phyloP scores from a whole-genome alignment of 2,329 filamentous ascomycete genomes.

The Calonectria pauciramosa region DNA sequence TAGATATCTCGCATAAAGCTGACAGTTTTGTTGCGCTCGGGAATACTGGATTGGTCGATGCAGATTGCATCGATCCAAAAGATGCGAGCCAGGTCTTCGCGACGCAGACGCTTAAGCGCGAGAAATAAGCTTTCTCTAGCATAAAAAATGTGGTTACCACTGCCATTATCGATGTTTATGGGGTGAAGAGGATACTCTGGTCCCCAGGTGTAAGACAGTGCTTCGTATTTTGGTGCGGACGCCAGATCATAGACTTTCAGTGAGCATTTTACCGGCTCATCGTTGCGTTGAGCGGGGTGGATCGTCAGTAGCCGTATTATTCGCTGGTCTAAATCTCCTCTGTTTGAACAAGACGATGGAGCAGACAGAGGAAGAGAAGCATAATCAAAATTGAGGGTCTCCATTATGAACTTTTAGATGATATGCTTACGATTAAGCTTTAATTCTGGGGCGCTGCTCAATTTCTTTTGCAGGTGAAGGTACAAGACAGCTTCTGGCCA shows the following conservation, averaged over 20 bases:
- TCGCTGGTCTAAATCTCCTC: background rate
- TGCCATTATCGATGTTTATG: background rate
- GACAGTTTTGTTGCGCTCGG: background rate
- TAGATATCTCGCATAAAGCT: background rate
- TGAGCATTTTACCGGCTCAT: background rate
- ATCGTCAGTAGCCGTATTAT: background rate
- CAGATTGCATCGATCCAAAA: background rate
- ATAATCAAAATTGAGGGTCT: background rate
- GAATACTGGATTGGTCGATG: background rate
- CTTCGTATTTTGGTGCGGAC: background rate
- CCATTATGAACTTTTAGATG: background rate
- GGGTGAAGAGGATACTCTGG: background rate
- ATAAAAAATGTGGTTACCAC: background rate
- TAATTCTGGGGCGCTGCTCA: background rate
- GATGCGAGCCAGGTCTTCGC: background rate
- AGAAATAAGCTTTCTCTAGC: background rate
- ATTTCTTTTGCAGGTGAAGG: no score
- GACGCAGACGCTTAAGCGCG: background rate
- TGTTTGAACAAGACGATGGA: background rate
- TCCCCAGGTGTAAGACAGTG: background rate
- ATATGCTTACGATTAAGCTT: background rate
- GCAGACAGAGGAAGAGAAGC: background rate
- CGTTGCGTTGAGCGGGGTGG: background rate
- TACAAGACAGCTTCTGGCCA: background rate
- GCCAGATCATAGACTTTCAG: background rate